Evolutionary conservation across 345 rosid species (phyloP).

Genomic region (Acer negundo): DNA sequence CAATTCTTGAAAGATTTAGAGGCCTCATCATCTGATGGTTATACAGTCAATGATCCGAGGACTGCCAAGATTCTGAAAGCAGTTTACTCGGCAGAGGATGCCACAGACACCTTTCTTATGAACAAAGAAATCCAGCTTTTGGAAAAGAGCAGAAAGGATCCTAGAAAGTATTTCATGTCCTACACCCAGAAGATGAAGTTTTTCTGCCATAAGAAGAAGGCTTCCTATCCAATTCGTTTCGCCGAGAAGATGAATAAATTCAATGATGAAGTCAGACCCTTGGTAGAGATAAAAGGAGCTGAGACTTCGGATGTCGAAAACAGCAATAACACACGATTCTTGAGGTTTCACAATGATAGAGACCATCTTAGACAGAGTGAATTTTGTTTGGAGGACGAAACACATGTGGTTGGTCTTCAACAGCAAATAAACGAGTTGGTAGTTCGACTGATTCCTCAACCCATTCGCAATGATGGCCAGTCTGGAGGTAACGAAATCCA

Average conservation of each 20-base stretch:
- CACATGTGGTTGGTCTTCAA: slow-evolving; percentile 11
- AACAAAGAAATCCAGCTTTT: too few species aligned
- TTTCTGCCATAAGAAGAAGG: background rate
- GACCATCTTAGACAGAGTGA: too few species aligned
- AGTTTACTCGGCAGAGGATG: too few species aligned
- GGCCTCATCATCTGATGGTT: background rate
- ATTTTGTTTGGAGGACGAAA: slow-evolving; percentile 5
- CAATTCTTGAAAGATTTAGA: too few species aligned
- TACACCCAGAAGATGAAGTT: background rate
- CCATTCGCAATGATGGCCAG: too few species aligned
- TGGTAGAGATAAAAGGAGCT: background rate
- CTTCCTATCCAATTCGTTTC: background rate
- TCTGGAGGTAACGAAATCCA: background rate
- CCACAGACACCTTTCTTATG: too few species aligned
- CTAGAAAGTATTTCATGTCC: too few species aligned
- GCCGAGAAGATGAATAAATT: background rate
- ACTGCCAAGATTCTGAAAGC: background rate
- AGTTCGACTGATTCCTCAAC: background rate
- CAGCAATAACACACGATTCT: background rate
- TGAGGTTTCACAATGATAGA: too few species aligned
- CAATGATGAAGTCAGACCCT: background rate
- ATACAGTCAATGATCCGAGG: background rate
- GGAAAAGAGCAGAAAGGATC: too few species aligned
- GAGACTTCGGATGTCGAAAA: background rate
- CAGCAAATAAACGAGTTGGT: slow-evolving; percentile 12